Conservation (phyloP, 1,139 yeast species). For the Torulaspora pretoriensis region DNA sequence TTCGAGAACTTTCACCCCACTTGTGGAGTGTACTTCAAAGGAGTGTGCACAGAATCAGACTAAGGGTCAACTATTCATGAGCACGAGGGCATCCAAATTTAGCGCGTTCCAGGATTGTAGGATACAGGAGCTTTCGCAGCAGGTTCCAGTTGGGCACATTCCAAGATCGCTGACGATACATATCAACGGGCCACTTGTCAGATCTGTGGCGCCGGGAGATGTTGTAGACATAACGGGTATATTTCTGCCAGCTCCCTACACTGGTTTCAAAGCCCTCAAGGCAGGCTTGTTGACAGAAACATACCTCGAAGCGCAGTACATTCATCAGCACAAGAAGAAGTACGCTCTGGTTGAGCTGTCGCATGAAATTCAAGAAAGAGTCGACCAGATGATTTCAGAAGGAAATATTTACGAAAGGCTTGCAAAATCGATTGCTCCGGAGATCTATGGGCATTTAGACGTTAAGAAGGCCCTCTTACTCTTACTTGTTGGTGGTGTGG, state of each 20-base stretch:
- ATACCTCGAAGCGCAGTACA: constrained; percentile 80
- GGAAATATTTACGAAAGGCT: constrained; percentile 77
- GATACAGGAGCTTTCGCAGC: constrained; percentile 90
- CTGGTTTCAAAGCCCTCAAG: constrained; percentile 86
- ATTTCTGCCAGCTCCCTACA: constrained; percentile 89
- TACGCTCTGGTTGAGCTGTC: constrained; percentile 66
- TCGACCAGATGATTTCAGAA: constrained; percentile 49
- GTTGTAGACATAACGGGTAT: constrained; percentile 90
- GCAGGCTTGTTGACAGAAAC: constrained; percentile 96
- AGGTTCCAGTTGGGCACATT: constrained; percentile 97
- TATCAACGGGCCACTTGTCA: constrained; percentile 83
- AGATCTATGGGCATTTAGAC: constrained; percentile 90
- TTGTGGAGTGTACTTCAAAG: constrained; percentile 77
- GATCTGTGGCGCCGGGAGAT: constrained; percentile 91
- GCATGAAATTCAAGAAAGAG: constrained; percentile 51
- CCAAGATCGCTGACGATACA: constrained; percentile 85
- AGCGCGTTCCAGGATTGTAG: constrained; percentile 93
- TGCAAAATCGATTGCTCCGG: constrained; percentile 93
- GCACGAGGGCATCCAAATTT: constrained; percentile 94
- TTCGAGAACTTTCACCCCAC: constrained; percentile 77
- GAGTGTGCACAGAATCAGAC: constrained; percentile 75
- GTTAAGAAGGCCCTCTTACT: constrained; percentile 85
- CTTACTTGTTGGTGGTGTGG: constrained; percentile 90
- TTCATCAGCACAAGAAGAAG: constrained; percentile 83
- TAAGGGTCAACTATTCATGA: constrained; percentile 86